phyloP scores from a whole-genome alignment of 148 eudicot genomes.

The Silene latifolia region DNA sequence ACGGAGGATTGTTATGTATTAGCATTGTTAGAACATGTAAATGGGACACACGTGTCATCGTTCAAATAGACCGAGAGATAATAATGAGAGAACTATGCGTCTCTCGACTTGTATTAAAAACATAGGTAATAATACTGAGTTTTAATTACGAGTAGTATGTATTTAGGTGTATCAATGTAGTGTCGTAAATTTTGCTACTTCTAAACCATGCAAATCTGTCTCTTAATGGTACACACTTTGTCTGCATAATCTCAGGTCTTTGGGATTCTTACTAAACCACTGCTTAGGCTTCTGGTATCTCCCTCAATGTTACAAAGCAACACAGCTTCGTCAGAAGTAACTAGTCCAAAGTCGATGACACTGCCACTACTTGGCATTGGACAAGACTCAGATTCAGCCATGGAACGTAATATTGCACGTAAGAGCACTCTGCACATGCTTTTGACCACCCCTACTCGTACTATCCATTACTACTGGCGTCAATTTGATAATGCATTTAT shows the following conservation, averaged over 20 bases:
- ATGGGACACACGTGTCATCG: too few relatives aligned
- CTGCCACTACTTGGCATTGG: constrained; percentile 36
- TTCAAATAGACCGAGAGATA: too few relatives aligned
- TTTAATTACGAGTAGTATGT: too few relatives aligned
- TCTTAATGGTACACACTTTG: background rate
- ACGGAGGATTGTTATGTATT: too few relatives aligned
- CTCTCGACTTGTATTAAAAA: too few relatives aligned
- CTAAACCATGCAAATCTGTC: background rate
- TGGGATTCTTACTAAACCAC: constrained; percentile 55
- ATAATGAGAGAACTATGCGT: too few relatives aligned
- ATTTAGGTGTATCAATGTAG: too few relatives aligned
- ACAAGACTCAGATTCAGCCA: constrained; percentile 30
- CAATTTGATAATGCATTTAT: constrained; percentile 46
- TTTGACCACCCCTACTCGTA: constrained; percentile 35
- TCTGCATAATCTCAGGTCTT: constrained; percentile 37
- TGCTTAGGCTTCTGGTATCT: constrained; percentile 42
- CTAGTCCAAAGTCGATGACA: constrained; percentile 37
- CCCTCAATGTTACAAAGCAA: constrained; percentile 12
- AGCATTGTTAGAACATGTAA: too few relatives aligned
- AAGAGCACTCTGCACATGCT: constrained; percentile 38
- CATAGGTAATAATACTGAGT: too few relatives aligned
- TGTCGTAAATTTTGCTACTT: too few relatives aligned
- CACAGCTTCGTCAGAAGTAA: constrained; percentile 30
- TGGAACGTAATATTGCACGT: constrained; percentile 18
- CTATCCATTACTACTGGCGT: constrained; percentile 56